phyloP scores from a whole-genome alignment of 1,284 basidiomycete species.

The Malassezia sympodialis region DNA sequence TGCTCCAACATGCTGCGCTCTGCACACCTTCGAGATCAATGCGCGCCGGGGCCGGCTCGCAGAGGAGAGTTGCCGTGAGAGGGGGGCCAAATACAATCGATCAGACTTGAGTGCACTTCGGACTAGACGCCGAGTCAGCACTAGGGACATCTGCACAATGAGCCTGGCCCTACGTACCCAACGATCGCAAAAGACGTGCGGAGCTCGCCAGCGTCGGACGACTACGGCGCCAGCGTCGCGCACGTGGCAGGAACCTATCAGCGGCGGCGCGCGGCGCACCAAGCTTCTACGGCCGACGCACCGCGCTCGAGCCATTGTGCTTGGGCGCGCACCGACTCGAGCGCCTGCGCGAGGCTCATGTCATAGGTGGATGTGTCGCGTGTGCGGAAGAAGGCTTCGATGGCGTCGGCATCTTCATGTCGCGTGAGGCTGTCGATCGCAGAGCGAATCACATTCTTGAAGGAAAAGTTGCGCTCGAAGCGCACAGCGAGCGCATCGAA shows the following conservation, averaged over 20 bases:
- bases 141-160: background rate
- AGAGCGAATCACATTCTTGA: conserved; percentile 49
- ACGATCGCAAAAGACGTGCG: background rate
- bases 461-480: conserved; percentile 53
- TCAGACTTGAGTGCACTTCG: background rate
- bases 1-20: conserved; percentile 1
- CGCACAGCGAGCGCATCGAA: conserved; percentile 52
- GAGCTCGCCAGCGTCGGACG: background rate
- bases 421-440: conserved; percentile 60
- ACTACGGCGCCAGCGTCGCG: background rate
- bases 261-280: background rate
- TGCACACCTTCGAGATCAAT: conserved; percentile 1
- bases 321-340: conserved; percentile 60
- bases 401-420: conserved; percentile 60
- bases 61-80: background rate
- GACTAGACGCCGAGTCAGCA: background rate
- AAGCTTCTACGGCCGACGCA: background rate
- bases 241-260: background rate
- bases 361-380: conserved; percentile 49
- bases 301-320: conserved; percentile 57
- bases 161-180: background rate
- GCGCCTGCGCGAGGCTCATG: conserved; percentile 58
- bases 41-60: background rate
- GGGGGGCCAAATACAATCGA: background rate
- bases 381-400: conserved; percentile 55